Conservation (phyloP, 805 yeast genomes). For the Yarrowia sp. region DNA sequence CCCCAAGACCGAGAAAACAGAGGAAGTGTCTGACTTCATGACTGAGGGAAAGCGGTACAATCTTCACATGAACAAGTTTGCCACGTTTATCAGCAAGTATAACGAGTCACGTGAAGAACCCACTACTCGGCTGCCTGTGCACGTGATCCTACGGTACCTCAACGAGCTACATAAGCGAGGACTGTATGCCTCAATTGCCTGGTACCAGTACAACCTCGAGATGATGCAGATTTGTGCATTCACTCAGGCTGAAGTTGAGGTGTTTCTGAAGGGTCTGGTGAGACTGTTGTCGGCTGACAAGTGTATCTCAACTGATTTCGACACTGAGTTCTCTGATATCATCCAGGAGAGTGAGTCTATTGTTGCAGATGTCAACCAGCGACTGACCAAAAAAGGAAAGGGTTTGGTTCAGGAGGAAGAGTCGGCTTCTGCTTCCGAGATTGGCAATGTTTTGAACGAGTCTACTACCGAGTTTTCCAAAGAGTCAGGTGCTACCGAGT, state of each 20-base stretch:
- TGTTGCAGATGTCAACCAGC: not conserved
- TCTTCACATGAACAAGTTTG: not conserved
- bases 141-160: not conserved
- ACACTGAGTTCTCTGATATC: not conserved
- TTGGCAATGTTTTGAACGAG: not conserved
- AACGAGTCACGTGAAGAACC: constrained; percentile 5
- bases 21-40: not conserved
- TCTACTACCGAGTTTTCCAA: not conserved
- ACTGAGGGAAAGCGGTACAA: constrained; percentile 6
- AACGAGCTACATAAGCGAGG: constrained; percentile 15
- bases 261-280: not conserved
- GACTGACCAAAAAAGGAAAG: not conserved
- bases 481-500: not conserved
- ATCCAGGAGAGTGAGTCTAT: not conserved
- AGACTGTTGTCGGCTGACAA: not conserved
- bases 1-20: not conserved
- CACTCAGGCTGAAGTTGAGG: constrained; percentile 1
- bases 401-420: not conserved
- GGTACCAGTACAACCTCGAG: constrained; percentile 27
- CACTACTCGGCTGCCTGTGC: not conserved
- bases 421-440: not conserved
- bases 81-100: constrained; percentile 14
- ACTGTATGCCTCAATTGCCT: not conserved
- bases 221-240: constrained; percentile 21
- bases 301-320: not conserved